Evolutionary conservation across 2,329 filamentous ascomycete species (phyloP).

Genomic region (Cordyceps fumosorosea): DNA sequence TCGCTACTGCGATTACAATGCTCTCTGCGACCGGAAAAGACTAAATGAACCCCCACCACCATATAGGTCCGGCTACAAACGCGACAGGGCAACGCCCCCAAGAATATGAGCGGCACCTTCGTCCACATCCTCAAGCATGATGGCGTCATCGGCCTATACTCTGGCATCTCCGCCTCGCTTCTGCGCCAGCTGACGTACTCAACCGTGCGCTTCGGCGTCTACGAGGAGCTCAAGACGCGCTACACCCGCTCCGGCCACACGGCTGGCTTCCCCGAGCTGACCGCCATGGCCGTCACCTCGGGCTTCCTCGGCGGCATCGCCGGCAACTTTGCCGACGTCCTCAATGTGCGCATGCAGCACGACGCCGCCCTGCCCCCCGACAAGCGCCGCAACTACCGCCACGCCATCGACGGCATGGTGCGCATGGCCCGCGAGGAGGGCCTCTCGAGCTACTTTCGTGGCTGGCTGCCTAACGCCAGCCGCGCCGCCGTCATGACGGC

Average conservation of each 20-base stretch:
- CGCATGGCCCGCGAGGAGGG: conserved; percentile 89
- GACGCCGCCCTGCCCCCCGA: conserved; percentile 67
- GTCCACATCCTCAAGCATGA: conserved; percentile 70
- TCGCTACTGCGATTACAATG: neutral
- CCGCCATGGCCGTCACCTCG: conserved; percentile 74
- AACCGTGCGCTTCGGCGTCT: conserved; percentile 92
- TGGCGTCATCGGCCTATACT: conserved; percentile 77
- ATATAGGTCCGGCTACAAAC: conserved; percentile 78
- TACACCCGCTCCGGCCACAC: conserved; percentile 36
- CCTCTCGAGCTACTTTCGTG: conserved; percentile 67
- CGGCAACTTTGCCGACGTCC: conserved; percentile 90
- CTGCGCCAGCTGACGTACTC: conserved; percentile 94
- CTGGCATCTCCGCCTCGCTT: conserved; percentile 84
- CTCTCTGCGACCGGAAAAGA: neutral
- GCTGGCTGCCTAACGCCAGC: conserved; percentile 74
- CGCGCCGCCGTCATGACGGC: conserved; percentile 85
- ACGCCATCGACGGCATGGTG: conserved; percentile 79
- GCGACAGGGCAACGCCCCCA: conserved; percentile 66
- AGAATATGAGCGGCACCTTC: conserved; percentile 81
- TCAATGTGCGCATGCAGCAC: conserved; percentile 98
- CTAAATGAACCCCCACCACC: conserved; percentile 12
- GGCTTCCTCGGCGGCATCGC: conserved; percentile 84
- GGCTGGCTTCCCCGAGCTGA: conserved; percentile 68
- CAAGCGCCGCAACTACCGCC: conserved; percentile 78
- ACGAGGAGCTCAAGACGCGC: conserved; percentile 81